Percentiles rank a stretch among this genome's conserved stretches.
Evolutionary conservation across 768 basidiomycete species (phyloP).

Genomic region (Roridomyces roridus): DNA sequence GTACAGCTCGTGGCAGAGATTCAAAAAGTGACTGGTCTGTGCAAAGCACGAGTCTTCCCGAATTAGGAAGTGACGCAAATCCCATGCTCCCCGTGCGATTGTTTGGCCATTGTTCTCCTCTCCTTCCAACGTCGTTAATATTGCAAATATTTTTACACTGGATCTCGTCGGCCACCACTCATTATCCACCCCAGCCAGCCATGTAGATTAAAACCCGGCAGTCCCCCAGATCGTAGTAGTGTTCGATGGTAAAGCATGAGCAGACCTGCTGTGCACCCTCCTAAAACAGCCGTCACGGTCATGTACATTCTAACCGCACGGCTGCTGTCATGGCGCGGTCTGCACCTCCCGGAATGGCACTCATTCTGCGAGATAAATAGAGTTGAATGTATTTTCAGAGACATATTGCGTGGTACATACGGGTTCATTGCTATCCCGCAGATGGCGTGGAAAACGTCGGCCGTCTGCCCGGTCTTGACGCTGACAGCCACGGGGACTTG

Average conservation of each 20-base stretch:
- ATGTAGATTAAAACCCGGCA: slow-evolving; percentile 60
- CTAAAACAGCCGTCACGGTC: slow-evolving; percentile 73
- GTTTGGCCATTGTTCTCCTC: no score
- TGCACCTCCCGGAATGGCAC: slow-evolving; percentile 82
- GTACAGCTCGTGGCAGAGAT: slow-evolving; percentile 21
- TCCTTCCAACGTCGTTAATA: no score
- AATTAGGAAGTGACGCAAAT: slow-evolving; percentile 10
- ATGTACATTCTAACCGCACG: slow-evolving; percentile 74
- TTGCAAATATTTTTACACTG: slow-evolving; percentile 30
- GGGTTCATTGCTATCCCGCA: slow-evolving; percentile 86
- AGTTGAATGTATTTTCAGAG: slow-evolving; percentile 24
- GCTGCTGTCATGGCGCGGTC: slow-evolving; percentile 78
- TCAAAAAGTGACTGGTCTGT: slow-evolving; percentile 18
- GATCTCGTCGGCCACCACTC: slow-evolving; percentile 55
- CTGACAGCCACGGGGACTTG: slow-evolving; percentile 95
- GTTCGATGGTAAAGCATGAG: slow-evolving; percentile 76
- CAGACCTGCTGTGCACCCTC: slow-evolving; percentile 75
- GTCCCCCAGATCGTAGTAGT: slow-evolving; percentile 64
- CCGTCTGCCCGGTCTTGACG: slow-evolving; percentile 82
- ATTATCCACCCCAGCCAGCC: slow-evolving; percentile 71
- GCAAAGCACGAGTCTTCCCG: slow-evolving; percentile 12
- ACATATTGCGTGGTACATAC: slow-evolving; percentile 53
- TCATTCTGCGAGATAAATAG: slow-evolving; percentile 48
- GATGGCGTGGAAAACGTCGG: slow-evolving; percentile 88
- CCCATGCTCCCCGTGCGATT: neutral